Conservation (phyloP, 176 grass and related monocot species). For the Carex pumila region DNA sequence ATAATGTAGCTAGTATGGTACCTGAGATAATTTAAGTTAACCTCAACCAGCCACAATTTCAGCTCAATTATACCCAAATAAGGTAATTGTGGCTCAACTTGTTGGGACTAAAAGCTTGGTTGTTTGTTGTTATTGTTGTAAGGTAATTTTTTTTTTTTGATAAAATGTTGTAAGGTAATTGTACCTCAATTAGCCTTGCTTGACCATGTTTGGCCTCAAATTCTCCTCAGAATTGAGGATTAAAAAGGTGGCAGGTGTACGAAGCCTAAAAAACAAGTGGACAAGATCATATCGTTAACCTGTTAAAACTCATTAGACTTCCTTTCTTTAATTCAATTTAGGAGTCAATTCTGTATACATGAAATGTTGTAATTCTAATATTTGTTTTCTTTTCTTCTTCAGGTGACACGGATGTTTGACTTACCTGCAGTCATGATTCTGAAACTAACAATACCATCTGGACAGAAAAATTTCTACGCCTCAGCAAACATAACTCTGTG, state of each 20-base stretch:
- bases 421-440: slow-evolving; percentile 53
- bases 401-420: slow-evolving; percentile 67
- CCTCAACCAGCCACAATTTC: background rate
- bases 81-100: background rate
- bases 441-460: slow-evolving; percentile 85
- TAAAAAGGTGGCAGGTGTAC: background rate
- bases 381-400: slow-evolving; percentile 29
- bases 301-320: background rate
- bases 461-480: slow-evolving; percentile 50
- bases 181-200: background rate
- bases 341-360: background rate
- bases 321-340: background rate
- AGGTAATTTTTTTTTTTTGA: too few species aligned
- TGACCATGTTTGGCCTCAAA: background rate
- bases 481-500: slow-evolving; percentile 71
- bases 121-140: too few species aligned
- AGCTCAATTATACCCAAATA: background rate
- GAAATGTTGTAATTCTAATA: background rate
- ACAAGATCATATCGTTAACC: background rate
- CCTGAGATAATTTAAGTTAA: background rate
- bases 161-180: background rate
- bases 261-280: background rate
- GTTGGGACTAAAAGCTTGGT: too few species aligned
- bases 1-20: background rate
- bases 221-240: background rate